Evolutionary conservation across 2,329 filamentous ascomycete genomes (phyloP).

Genomic region (Colletotrichum sp.): DNA sequence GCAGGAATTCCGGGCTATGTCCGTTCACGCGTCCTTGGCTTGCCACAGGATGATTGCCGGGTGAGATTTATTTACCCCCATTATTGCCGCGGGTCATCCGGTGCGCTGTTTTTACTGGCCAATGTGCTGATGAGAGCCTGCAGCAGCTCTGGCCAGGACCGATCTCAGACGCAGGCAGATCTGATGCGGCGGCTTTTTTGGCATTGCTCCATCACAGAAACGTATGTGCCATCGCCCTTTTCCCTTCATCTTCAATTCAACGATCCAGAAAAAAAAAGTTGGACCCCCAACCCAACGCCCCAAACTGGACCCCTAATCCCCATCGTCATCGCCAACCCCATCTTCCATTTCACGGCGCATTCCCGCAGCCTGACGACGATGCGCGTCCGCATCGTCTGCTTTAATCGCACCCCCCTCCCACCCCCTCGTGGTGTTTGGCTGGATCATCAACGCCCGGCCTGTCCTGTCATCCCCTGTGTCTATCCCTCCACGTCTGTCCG

Average conservation of each 20-base stretch:
- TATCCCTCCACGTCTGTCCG: background rate
- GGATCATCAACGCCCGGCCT: background rate
- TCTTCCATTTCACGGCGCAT: background rate
- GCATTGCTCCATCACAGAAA: conserved; percentile 62
- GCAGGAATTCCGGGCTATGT: conserved; percentile 67
- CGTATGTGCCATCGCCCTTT: conserved; percentile 37
- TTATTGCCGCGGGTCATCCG: background rate
- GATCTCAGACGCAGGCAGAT: conserved; percentile 50
- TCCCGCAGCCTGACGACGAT: background rate
- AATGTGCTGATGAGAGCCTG: background rate
- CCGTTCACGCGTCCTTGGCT: conserved; percentile 58
- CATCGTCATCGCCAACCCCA: background rate
- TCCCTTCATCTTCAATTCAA: background rate
- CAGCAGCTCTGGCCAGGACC: conserved; percentile 49
- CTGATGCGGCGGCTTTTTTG: conserved; percentile 61
- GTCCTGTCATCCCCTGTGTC: background rate
- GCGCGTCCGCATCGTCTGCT: background rate
- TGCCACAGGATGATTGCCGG: conserved; percentile 62
- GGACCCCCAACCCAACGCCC: background rate
- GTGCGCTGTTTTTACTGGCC: background rate
- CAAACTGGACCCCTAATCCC: background rate
- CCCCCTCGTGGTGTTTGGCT: background rate
- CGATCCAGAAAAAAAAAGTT: background rate
- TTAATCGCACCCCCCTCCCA: background rate
- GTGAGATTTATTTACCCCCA: conserved; percentile 33